phyloP scores from a whole-genome alignment of 345 rosid genomes.

The Populus nigra region DNA sequence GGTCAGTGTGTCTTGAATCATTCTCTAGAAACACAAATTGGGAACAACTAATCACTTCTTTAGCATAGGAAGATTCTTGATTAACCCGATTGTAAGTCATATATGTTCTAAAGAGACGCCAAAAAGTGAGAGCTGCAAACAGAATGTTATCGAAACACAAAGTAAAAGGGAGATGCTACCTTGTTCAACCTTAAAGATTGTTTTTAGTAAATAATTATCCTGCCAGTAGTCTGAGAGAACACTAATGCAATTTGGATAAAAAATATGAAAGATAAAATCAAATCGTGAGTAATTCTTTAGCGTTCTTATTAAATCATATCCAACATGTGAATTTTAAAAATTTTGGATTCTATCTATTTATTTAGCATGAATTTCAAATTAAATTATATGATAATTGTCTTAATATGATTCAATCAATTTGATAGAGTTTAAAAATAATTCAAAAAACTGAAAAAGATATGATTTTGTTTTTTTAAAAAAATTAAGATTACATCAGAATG shows the following conservation, averaged over 20 bases:
- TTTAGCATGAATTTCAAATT: no score
- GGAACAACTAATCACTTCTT: background rate
- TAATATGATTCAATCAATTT: no score
- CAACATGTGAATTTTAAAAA: no score
- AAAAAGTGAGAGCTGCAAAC: conserved; percentile 25
- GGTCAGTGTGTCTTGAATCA: background rate
- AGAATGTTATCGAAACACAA: conserved; percentile 21
- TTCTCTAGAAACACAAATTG: background rate
- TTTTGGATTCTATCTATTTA: no score
- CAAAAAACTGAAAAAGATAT: fast-evolving
- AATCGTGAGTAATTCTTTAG: no score
- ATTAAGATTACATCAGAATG: no score
- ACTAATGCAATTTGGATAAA: no score
- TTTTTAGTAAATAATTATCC: conserved; percentile 1
- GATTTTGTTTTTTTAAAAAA: no score
- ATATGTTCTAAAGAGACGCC: conserved; percentile 7
- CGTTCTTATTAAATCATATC: no score
- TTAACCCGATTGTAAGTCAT: background rate
- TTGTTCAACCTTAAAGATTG: conserved; percentile 13
- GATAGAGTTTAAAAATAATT: no score
- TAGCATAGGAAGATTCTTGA: background rate
- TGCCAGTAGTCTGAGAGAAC: background rate
- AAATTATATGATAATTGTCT: no score
- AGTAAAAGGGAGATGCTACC: conserved; percentile 16
- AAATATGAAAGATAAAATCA: no score